These are phyloP conservation scores for Thymus mandschuricus DNA, from an alignment of 257 asterid species.

Conservation along the genomic window DNA sequence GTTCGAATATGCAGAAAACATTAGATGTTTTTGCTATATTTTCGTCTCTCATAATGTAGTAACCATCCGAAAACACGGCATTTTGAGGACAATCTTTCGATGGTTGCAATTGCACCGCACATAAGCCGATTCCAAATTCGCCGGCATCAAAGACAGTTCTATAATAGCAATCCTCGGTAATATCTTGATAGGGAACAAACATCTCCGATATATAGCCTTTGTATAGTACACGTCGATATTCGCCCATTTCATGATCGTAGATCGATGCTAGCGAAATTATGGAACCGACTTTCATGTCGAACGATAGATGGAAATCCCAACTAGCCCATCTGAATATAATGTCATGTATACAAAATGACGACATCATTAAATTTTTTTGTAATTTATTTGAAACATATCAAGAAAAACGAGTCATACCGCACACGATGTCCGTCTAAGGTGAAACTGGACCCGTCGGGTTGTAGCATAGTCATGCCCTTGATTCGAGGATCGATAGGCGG, in stretches of 20 bases:
- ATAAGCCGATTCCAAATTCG: conserved; percentile 47
- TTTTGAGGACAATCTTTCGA: conserved; percentile 49
- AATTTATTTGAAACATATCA: too few relatives aligned
- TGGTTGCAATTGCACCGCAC: conserved; percentile 45
- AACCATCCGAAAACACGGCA: conserved; percentile 52
- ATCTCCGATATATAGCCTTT: conserved; percentile 55
- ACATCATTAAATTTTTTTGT: neutral
- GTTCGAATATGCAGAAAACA: conserved; percentile 56
- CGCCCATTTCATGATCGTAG: conserved; percentile 40
- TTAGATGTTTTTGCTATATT: conserved; percentile 31
- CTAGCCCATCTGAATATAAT: conserved; percentile 45
- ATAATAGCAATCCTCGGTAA: conserved; percentile 50
- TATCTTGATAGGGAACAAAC: conserved; percentile 64
- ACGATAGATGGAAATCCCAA: conserved; percentile 55
- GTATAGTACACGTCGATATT: conserved; percentile 48
- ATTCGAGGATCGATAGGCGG: conserved; percentile 7
- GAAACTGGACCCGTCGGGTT: conserved; percentile 48
- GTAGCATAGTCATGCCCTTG: conserved; percentile 30
- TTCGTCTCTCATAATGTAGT: conserved; percentile 38
- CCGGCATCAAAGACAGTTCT: conserved; percentile 54
- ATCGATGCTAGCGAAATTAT: conserved; percentile 56
- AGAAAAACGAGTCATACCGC: conserved; percentile 34
- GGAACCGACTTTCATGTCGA: conserved; percentile 58
- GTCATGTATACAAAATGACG: neutral
- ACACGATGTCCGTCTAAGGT: conserved; percentile 44